Evolutionary conservation across 2,329 filamentous ascomycete genomes (phyloP).

Genomic region (Aspergillus hortae): DNA sequence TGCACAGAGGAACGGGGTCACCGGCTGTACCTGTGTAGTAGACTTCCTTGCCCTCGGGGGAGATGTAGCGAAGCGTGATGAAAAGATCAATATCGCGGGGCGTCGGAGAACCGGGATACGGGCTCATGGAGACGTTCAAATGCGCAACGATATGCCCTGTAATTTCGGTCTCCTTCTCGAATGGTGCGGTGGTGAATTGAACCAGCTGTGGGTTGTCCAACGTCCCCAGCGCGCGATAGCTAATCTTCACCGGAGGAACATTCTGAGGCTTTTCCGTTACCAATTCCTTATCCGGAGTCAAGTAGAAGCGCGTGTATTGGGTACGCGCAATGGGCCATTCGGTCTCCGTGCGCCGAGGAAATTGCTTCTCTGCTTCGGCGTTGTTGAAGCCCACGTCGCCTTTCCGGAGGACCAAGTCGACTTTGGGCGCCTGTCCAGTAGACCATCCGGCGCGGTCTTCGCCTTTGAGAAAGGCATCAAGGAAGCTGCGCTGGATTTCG

Average conservation of each 20-base stretch:
- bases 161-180: slow-evolving; percentile 63
- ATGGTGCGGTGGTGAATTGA: slow-evolving; percentile 56
- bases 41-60: slow-evolving; percentile 49
- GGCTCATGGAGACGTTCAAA: slow-evolving; percentile 57
- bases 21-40: slow-evolving; percentile 56
- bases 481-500: slow-evolving; percentile 63
- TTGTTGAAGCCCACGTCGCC: slow-evolving; percentile 67
- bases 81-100: slow-evolving; percentile 54
- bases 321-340: slow-evolving; percentile 68
- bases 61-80: slow-evolving; percentile 53
- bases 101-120: slow-evolving; percentile 35
- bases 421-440: slow-evolving; percentile 55
- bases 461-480: slow-evolving; percentile 68
- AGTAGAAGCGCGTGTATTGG: slow-evolving; percentile 59
- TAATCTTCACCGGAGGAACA: slow-evolving; percentile 40
- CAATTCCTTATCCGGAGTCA: slow-evolving; percentile 49
- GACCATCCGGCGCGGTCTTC: slow-evolving; percentile 52
- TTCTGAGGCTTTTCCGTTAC: slow-evolving; percentile 22
- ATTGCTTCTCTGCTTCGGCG: slow-evolving; percentile 56
- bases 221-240: slow-evolving; percentile 59
- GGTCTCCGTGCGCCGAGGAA: slow-evolving; percentile 52
- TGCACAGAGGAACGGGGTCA: slow-evolving; percentile 52
- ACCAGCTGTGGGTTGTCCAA: slow-evolving; percentile 53
- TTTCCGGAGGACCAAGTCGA: slow-evolving; percentile 61
- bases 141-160: slow-evolving; percentile 65